Evolutionary conservation across 148 eudicot genomes (phyloP), one percentile per base, ranked within the genome.

Genomic region (Mesembryanthemum crystallinum): DNA sequence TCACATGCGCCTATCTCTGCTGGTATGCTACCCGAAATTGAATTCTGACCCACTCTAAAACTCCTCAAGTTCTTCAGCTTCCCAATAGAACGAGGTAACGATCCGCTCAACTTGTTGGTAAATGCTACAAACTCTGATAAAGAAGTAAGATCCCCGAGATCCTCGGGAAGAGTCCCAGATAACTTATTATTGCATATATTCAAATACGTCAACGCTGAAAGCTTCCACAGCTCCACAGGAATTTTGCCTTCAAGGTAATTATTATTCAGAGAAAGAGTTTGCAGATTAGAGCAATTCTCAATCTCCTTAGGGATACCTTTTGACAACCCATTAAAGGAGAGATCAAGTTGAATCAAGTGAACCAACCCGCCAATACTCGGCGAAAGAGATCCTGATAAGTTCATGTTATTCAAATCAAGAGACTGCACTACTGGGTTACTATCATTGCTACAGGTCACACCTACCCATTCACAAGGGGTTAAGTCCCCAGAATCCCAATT

Each of bases 381-480:
- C 74, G 86, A 86, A 12, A 92, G 52, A 18, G 84, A 86, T 33
- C 98, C 98, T 1, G 92, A 84, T 52, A 94, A 87, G 78, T 90
- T 89, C 89, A 82, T 72, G 0, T 78, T 78, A 13, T 37, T 77
- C 84, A 94, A 82, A 82, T 83, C 81, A 20, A 94, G 80, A 68
- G 88, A 85, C 52, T 17, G 32, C 42, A 94, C 98, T 21, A 82
- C 81, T 13, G 83, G 82, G 64, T 67, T 64, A 71, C 71, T 74
- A 77, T 49, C 85, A 72, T 43, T 69, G 43, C 88, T 84, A 80
- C 98, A 91, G 37, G 35, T 84, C 75, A 94, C 97, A 81, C 98
- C 98, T 7, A 23, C 77, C 98, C 98, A 94, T 63, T 61, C 68
- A 83, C 98, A 94, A 7, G 98, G 98, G 33, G 87, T 90, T 21